Base-by-base conservation (phyloP, 2,329 filamentous ascomycete species). In the Ceratocystis lukuohia region DNA sequence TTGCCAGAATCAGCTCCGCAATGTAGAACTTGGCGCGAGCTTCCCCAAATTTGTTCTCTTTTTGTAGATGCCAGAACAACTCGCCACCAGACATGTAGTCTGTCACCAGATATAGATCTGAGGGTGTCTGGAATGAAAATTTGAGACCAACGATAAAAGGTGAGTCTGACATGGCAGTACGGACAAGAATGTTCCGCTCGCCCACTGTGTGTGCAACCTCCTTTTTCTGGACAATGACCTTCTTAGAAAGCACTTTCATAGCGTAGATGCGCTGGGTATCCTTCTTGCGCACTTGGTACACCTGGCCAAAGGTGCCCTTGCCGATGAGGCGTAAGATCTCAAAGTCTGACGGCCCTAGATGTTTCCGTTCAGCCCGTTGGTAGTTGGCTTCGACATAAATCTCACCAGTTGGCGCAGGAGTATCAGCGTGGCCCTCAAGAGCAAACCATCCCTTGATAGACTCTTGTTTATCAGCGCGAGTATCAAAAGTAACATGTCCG, bases 11-110 rank as follows among this genome's bases (percentile, higher is more conserved):
- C 69, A 99, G 84, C 76, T 99, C 94, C 17, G 94, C 94, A 74
- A 97, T 97, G 78, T 99, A 99, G 75, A 99, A 99, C 77, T 97
- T 97, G 70, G 94, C 94, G 28, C 94, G 86, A 72, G 87, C 88
- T 78, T 97, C 94, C 70, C 94, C 88, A 75, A 99, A 99, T 37
- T 93, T 88, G 63, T 93, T 93, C 74, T 97, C 94, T 74, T 96
- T 96, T 74, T 99, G 94, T 67, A 99, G 78, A 79, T 99, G 94
- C 93, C 94, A 99, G 77, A 99, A 99, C 1, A 99, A 81, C 76
- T 99, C 94, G 67, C 94, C 94, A 48, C 94, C 94, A 17, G 94
- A 99, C 94, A 99, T 97, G 79, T 96, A 99, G 74, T 97, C 94
- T 4, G 94, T 97, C 15, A 99, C 94, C n/a, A 99, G 82, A 74